Evolutionary conservation across 1,284 basidiomycete species (phyloP).

Genomic region (Omphalotus olearius): DNA sequence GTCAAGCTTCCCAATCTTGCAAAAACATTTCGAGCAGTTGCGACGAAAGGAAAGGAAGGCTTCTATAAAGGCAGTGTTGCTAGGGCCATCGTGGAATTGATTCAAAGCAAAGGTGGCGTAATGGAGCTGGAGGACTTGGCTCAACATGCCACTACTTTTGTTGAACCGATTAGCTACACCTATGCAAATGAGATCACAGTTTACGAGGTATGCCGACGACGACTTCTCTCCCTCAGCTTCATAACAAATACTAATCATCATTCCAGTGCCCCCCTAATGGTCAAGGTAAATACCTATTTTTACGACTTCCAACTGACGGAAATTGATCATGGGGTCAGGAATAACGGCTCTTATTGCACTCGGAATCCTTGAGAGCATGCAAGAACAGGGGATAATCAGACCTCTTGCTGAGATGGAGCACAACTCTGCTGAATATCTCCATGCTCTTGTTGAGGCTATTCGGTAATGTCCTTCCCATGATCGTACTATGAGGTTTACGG

Average conservation of each 20-base stretch:
- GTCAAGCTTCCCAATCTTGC: constrained; percentile 80
- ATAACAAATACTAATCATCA: background rate
- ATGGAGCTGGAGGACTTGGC: constrained; percentile 90
- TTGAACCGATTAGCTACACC: constrained; percentile 88
- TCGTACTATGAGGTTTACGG: background rate
- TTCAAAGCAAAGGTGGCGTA: constrained; percentile 81
- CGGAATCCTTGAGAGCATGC: constrained; percentile 86
- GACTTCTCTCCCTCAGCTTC: background rate
- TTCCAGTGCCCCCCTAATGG: constrained; percentile 90
- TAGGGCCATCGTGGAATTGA: constrained; percentile 83
- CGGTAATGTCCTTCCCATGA: constrained; percentile 39
- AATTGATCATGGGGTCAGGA: constrained; percentile 31
- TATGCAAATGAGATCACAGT: constrained; percentile 80
- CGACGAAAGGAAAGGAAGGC: constrained; percentile 79
- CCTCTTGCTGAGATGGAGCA: constrained; percentile 79
- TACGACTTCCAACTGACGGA: background rate
- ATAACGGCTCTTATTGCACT: constrained; percentile 91
- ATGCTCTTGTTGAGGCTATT: constrained; percentile 81
- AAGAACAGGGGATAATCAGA: constrained; percentile 67
- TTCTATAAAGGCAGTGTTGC: constrained; percentile 92
- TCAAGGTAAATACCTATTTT: constrained; percentile 56
- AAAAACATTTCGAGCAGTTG: constrained; percentile 78
- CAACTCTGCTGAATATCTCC: constrained; percentile 86
- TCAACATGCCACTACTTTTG: constrained; percentile 71
- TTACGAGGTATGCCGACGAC: constrained; percentile 61